phyloP scores from a whole-genome alignment of 768 basidiomycete genomes.

The Cystobasidium ongulense region DNA sequence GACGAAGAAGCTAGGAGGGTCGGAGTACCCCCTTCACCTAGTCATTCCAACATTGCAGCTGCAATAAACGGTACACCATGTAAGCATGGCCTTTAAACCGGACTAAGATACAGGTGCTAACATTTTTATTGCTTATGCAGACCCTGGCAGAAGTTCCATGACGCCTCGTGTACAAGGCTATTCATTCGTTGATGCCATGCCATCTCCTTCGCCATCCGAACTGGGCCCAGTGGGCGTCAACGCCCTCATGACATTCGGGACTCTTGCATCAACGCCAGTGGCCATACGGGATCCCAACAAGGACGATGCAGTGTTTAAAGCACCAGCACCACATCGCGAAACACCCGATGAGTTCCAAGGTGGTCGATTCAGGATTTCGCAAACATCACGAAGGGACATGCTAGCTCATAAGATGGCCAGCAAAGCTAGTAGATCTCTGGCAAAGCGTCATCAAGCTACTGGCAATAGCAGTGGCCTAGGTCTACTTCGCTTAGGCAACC shows the following conservation, averaged over 20 bases:
- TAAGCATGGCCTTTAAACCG: conserved; percentile 49
- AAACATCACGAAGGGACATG: conserved; percentile 68
- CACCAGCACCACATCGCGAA: background rate
- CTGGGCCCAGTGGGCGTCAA: conserved; percentile 75
- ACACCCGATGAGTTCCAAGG: conserved; percentile 45
- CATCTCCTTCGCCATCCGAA: conserved; percentile 74
- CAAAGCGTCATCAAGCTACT: conserved; percentile 5
- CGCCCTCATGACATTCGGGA: conserved; percentile 96
- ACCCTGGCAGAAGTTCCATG: conserved; percentile 18
- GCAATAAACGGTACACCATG: conserved; percentile 89
- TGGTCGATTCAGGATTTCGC: conserved; percentile 70
- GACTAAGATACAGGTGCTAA: too few relatives aligned
- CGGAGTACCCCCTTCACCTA: conserved; percentile 63
- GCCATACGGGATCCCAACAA: conserved; percentile 59
- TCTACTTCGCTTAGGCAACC: background rate
- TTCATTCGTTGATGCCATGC: conserved; percentile 71
- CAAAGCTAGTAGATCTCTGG: conserved; percentile 67
- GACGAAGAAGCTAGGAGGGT: conserved; percentile 45
- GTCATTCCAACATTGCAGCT: conserved; percentile 77
- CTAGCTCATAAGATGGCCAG: conserved; percentile 73
- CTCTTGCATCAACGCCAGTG: conserved; percentile 81
- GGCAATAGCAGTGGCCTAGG: background rate
- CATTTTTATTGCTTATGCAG: conserved; percentile 42
- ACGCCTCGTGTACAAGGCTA: conserved; percentile 52
- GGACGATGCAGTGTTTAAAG: conserved; percentile 39